These are phyloP conservation scores for Phylloporus sp. DNA, from an alignment of 768 basidiomycete species.

Conservation along the genomic window DNA sequence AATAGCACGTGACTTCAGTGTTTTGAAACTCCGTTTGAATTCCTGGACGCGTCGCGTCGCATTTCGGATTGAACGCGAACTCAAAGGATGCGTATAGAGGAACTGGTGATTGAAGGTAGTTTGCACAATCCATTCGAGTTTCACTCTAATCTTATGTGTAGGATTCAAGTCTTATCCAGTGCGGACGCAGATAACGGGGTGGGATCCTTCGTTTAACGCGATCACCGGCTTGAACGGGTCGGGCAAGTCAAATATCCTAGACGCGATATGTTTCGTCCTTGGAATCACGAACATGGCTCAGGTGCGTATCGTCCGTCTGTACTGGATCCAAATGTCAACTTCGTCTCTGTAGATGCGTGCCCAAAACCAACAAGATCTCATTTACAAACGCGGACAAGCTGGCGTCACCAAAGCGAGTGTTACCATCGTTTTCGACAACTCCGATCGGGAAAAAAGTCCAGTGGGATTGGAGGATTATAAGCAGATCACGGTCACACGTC, in stretches of 20 bases:
- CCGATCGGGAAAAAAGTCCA: slow-evolving; percentile 79
- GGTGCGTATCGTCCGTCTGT: slow-evolving; percentile 37
- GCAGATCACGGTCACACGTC: slow-evolving; percentile 95
- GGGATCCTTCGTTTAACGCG: slow-evolving; percentile 98
- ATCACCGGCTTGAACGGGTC: slow-evolving; percentile 96
- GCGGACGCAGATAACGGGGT: slow-evolving; percentile 91
- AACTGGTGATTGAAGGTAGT: slow-evolving; percentile 87
- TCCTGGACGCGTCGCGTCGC: slow-evolving; percentile 29
- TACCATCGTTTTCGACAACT: slow-evolving; percentile 98
- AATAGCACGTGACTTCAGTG: slow-evolving; percentile 11
- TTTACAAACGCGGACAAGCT: slow-evolving; percentile 98
- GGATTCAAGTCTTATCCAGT: slow-evolving; percentile 99
- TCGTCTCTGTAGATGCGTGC: slow-evolving; percentile 72
- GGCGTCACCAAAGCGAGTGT: slow-evolving; percentile 96
- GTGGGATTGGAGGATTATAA: slow-evolving; percentile 71
- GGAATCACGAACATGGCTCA: slow-evolving; percentile 97
- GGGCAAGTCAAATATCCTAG: slow-evolving; percentile 98
- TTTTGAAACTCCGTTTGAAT: slow-evolving; percentile 28
- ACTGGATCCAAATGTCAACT: neutral
- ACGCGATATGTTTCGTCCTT: slow-evolving; percentile 98
- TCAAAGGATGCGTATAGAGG: slow-evolving; percentile 83
- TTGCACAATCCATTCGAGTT: neutral
- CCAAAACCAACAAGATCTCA: slow-evolving; percentile 93
- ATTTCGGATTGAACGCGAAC: slow-evolving; percentile 3
- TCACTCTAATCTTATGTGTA: slow-evolving; percentile 26